Conservation (phyloP, 768 basidiomycete species). For the Boletus barrowsii region DNA sequence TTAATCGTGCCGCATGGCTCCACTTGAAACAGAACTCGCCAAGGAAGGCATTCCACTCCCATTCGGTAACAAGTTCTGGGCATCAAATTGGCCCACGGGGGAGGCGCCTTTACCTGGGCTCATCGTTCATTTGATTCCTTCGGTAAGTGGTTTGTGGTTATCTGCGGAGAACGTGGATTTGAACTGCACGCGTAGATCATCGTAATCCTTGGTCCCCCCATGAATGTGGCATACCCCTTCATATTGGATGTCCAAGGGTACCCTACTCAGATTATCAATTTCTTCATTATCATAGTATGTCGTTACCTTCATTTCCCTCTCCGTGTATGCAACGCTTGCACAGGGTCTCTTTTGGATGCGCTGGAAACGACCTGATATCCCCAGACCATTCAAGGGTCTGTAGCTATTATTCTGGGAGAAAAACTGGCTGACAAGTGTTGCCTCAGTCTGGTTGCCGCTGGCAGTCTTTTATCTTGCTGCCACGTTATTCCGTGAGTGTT, state of each 20-base stretch:
- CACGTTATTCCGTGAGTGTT: slow-evolving; percentile 45
- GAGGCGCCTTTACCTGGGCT: slow-evolving; percentile 53
- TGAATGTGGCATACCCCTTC: slow-evolving; percentile 53
- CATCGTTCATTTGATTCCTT: slow-evolving; percentile 52
- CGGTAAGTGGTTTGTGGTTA: slow-evolving; percentile 28
- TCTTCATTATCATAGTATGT: slow-evolving; percentile 51
- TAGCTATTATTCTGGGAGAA: neutral
- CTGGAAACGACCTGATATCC: slow-evolving; percentile 45
- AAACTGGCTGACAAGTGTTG: slow-evolving; percentile 1
- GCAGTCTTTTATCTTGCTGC: slow-evolving; percentile 54
- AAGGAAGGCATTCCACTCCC: slow-evolving; percentile 63
- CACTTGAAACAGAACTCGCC: slow-evolving; percentile 43
- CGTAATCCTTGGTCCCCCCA: slow-evolving; percentile 52
- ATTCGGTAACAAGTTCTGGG: slow-evolving; percentile 58
- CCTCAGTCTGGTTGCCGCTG: slow-evolving; percentile 51
- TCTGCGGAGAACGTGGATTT: neutral
- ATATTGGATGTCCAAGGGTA: slow-evolving; percentile 51
- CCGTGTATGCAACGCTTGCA: neutral
- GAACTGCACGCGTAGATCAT: slow-evolving; percentile 36
- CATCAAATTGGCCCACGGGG: slow-evolving; percentile 58
- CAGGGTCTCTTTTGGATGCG: slow-evolving; percentile 57
- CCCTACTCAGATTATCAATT: slow-evolving; percentile 52
- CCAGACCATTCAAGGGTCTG: slow-evolving; percentile 53
- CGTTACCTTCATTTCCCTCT: slow-evolving; percentile 18
- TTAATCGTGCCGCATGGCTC: neutral